Evolutionary conservation across 1,284 basidiomycete genomes (phyloP), one percentile per base, ranked within the genome.

Genomic region (Marasmius tenuissimus): DNA sequence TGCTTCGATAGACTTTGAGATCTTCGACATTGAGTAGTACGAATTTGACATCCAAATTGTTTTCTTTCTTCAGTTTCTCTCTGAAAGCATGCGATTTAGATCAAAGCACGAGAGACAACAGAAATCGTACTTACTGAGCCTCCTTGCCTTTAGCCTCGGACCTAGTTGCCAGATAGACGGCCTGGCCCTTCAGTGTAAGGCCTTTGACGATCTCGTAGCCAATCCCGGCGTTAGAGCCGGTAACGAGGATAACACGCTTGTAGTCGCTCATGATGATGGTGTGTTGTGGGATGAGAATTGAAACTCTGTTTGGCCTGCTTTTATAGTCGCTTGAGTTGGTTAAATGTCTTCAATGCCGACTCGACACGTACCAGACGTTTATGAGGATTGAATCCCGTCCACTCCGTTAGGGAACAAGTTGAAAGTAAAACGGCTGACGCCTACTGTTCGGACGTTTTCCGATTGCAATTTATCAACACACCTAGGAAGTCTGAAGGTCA

Each of bases 11-110:
- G 76, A 74, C 5, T n/a, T 68, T 68, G 48, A 69, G 18, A 49
- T 77, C 71, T 5, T 75, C 78, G 20, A 77, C 60, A 59, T 77
- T 75, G n/a, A 77, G 70, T 52, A 71, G 72, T n/a, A 75, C 69
- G 42, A 71, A 71, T 51, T 75, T 74, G 47, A 76, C 74, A 35
- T 72, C 59, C 14, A 74, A 20, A 35, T 65, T 67, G 37, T 62
- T 35, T 47, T 72, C 73, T 16, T 67, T 67, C 60, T 70, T 70
- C 52, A 73, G 67, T 60, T 69, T 67, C 7, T 67, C 60, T 37
- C 69, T 72, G 40, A 27, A 34, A 20, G 47, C 34, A 27, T 12
- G 14, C 9, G 18, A 42, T 20, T 47, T 7, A 39, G 9, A 52
- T 18, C 37, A 35, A 37, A 12, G n/a, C n/a, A n/a, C n/a, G 3